Conservation (phyloP, 2,329 filamentous ascomycete species). For the Colletotrichum sp. region DNA sequence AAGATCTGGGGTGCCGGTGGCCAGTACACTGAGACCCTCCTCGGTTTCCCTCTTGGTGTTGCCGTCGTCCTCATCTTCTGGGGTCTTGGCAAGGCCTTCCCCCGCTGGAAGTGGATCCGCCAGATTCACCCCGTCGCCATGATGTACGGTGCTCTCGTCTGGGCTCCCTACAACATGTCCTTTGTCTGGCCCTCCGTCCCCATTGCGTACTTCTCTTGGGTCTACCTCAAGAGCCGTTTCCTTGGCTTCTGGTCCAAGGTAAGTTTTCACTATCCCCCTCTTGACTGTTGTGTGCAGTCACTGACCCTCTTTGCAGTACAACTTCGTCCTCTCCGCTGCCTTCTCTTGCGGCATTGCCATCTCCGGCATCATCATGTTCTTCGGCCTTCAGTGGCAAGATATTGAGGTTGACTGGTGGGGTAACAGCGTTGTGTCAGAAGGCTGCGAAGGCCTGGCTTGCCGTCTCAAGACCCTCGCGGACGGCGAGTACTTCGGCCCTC, state of each 20-base stretch:
- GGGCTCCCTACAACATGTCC: slow-evolving; percentile 53
- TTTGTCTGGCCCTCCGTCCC: slow-evolving; percentile 54
- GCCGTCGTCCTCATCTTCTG: slow-evolving; percentile 39
- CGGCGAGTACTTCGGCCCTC: slow-evolving; percentile 37
- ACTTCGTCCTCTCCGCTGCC: slow-evolving; percentile 53
- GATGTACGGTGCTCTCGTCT: slow-evolving; percentile 42
- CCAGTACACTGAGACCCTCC: slow-evolving; percentile 38
- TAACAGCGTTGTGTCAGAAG: slow-evolving; percentile 32
- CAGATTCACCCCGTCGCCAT: slow-evolving; percentile 48
- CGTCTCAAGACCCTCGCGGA: slow-evolving; percentile 25
- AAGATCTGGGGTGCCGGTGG: slow-evolving; percentile 40
- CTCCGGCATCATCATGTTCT: slow-evolving; percentile 52
- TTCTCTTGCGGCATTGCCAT: slow-evolving; percentile 51
- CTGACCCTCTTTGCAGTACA: slow-evolving; percentile 36
- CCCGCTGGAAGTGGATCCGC: slow-evolving; percentile 35
- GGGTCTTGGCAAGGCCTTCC: slow-evolving; percentile 37
- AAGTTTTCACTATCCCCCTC: slow-evolving; percentile 7
- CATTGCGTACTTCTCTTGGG: slow-evolving; percentile 52
- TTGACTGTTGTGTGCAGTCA: rapidly evolving
- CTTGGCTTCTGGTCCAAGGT: slow-evolving; percentile 56
- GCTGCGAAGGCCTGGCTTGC: slow-evolving; percentile 31
- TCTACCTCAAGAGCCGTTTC: slow-evolving; percentile 49
- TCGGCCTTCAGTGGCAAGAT: slow-evolving; percentile 45
- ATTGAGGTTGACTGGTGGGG: slow-evolving; percentile 51
- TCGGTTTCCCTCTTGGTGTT: slow-evolving; percentile 45